Base-by-base conservation (phyloP, 73 alveolate genomes). In the Stentor roeselii region DNA sequence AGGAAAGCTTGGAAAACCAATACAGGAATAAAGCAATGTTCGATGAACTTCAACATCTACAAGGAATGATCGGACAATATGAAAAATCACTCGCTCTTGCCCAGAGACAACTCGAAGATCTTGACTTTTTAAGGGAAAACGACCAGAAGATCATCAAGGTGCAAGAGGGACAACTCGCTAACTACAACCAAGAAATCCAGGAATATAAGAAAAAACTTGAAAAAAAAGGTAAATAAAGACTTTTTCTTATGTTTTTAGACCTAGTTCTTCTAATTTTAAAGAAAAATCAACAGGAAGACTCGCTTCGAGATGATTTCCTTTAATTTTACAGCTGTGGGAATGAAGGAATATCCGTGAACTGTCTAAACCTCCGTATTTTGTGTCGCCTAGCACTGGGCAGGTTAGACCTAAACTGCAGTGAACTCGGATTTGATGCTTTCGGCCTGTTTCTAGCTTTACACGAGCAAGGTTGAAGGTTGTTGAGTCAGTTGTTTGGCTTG, bases 381-480 rank as follows among this genome's bases (percentile, higher is more conserved):
- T 21, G 37, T 76, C 84, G 14, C 60, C 60, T 21, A 76, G 60
- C 39, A 76, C 42, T 21, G 84, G 84, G 39, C 82, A 34, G 32
- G 21, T 41, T 32, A 67, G 34, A 1, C 15, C 34, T 39, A 36
- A 21, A 21, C 60, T 6, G 21, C n/a, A 0, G 34, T 76, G 84
- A 27, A 76, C 1, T 39, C 84, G 14, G 14, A 76, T 76, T 76
- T 76, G 84, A 76, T 76, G 84, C 67, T 76, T 76, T 38, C 84
- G 32, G 2, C 84, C 84, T 21, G 84, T 76, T 35, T 27, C 75
- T 14, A 76, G 34, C n/a, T 39, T 76, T 14, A 76, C 11, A 15
- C 39, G 14, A 15, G 39, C 42, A 21, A 1, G 34, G 1, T 27
- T 36, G 59, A n/a, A 76, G n/a, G 34, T 21, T n/a, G n/a, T 76